phyloP scores from a whole-genome alignment of 768 basidiomycete genomes.

The Suillus weaverae region DNA sequence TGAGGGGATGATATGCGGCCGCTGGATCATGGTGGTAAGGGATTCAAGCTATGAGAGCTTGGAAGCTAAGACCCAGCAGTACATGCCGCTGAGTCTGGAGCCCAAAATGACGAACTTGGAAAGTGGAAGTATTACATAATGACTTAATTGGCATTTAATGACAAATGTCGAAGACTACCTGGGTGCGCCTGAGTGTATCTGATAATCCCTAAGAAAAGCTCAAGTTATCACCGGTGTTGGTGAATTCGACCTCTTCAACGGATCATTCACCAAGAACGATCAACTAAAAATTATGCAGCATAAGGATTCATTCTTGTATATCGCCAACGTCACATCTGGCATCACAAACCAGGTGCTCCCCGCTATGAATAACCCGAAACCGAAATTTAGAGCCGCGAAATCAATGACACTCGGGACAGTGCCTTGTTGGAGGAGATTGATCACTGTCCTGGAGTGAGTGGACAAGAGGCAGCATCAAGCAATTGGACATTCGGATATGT shows the following conservation, averaged over 20 bases:
- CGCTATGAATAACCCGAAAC: conserved; percentile 43
- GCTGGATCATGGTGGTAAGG: too few relatives aligned
- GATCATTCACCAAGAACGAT: conserved; percentile 79
- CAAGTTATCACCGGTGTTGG: too few relatives aligned
- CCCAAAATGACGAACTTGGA: too few relatives aligned
- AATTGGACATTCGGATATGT: conserved; percentile 75
- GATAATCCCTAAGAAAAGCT: too few relatives aligned
- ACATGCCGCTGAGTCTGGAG: too few relatives aligned
- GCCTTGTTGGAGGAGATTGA: conserved; percentile 63
- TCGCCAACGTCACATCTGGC: conserved; percentile 51
- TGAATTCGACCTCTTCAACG: conserved; percentile 67
- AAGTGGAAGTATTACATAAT: too few relatives aligned
- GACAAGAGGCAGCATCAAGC: conserved; percentile 35
- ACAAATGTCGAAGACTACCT: too few relatives aligned
- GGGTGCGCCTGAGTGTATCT: too few relatives aligned
- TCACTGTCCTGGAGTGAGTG: conserved; percentile 34
- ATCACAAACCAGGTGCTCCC: conserved; percentile 56
- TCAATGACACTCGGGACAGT: conserved; percentile 49
- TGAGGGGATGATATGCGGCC: too few relatives aligned
- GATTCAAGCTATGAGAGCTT: too few relatives aligned
- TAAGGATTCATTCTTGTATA: conserved; percentile 59
- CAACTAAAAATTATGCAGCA: conserved; percentile 76
- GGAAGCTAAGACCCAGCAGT: too few relatives aligned
- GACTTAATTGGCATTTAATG: too few relatives aligned
- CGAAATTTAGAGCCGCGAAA: conserved; percentile 39